Percentiles rank a stretch among this genome's conserved stretches.
phyloP scores from a whole-genome alignment of 441 rosid species.

The Cnidoscolus chayamansa region DNA sequence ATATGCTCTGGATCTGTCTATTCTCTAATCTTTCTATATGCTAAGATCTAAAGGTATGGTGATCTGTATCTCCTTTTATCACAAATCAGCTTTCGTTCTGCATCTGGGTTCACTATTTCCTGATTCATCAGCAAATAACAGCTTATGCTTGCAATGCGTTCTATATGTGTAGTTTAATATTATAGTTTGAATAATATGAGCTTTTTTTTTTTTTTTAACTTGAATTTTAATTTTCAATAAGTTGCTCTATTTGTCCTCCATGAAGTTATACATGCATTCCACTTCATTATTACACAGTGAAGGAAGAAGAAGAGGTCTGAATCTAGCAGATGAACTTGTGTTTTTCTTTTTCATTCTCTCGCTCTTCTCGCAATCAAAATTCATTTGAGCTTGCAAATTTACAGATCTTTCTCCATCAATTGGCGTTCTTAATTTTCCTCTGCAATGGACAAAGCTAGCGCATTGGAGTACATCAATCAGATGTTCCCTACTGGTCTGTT shows the following conservation, averaged over 20 bases:
- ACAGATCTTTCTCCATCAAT: neutral
- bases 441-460: slow-evolving; percentile 86
- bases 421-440: neutral
- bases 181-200: neutral
- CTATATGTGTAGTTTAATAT: neutral
- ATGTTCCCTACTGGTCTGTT: slow-evolving; percentile 94
- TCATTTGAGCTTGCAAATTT: too few relatives aligned
- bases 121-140: neutral
- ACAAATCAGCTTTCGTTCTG: neutral
- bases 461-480: slow-evolving; percentile 94
- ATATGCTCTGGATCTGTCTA: neutral
- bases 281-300: too few relatives aligned
- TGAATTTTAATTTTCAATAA: neutral
- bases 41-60: neutral
- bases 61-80: neutral
- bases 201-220: neutral
- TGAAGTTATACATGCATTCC: too few relatives aligned
- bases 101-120: neutral
- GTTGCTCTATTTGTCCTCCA: too few relatives aligned
- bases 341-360: too few relatives aligned
- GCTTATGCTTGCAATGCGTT: neutral
- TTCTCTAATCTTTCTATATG: neutral
- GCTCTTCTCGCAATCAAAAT: too few relatives aligned
- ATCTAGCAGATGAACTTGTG: too few relatives aligned
- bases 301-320: too few relatives aligned